phyloP scores from a whole-genome alignment of 768 basidiomycete genomes.

The Leucosporidium yakuticum region DNA sequence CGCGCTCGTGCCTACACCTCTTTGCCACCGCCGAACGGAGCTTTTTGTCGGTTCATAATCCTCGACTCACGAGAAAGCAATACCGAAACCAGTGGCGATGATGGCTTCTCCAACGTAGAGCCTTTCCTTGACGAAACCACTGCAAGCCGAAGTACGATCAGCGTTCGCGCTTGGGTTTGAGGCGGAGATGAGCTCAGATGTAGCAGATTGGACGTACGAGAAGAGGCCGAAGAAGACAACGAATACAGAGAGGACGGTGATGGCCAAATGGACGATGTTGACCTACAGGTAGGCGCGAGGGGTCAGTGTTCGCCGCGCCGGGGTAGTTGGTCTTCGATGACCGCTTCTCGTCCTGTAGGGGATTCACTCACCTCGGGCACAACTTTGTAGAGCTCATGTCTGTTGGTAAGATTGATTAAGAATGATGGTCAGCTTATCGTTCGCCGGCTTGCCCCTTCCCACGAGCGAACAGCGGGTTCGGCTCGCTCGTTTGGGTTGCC shows the following conservation, averaged over 20 bases:
- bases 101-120: slow-evolving; percentile 94
- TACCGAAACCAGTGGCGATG: slow-evolving; percentile 87
- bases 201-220: slow-evolving; percentile 21
- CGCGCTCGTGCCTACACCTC: not conserved
- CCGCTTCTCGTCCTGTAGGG: no score
- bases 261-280: slow-evolving; percentile 33
- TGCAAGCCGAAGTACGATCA: slow-evolving; percentile 7
- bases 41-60: accelerated
- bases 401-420: not conserved
- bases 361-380: not conserved
- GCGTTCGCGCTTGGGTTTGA: not conserved
- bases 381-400: not conserved
- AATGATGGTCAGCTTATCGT: not conserved
- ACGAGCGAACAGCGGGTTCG: no score
- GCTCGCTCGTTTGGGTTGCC: no score
- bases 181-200: not conserved
- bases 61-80: slow-evolving; percentile 43
- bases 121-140: slow-evolving; percentile 71
- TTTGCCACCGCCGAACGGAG: not conserved
- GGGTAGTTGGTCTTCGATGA: not conserved
- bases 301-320: not conserved
- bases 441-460: not conserved
- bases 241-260: slow-evolving; percentile 28
- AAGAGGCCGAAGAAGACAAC: slow-evolving; percentile 36
- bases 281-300: slow-evolving; percentile 17